phyloP scores from a whole-genome alignment of 208 protist genomes.

The Trichomonas gallinae region DNA sequence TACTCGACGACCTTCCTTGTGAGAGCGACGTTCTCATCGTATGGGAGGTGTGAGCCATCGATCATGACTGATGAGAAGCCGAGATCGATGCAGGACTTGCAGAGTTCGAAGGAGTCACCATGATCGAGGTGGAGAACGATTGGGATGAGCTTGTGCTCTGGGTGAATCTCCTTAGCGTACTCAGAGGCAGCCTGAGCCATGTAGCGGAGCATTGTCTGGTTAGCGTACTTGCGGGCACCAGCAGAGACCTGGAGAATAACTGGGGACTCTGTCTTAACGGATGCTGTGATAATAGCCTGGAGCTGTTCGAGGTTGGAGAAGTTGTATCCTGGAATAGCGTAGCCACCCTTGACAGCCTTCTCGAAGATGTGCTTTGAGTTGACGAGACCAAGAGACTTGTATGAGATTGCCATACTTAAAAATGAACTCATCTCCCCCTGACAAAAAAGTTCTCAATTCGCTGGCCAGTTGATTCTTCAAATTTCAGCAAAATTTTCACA shows the following conservation, averaged over 20 bases:
- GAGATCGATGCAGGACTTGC: slow-evolving; percentile 27
- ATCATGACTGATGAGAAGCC: slow-evolving; percentile 52
- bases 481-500: too few species aligned
- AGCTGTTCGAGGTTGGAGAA: slow-evolving; percentile 46
- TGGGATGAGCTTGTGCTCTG: slow-evolving; percentile 26
- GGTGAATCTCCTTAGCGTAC: slow-evolving; percentile 31
- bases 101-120: slow-evolving; percentile 33
- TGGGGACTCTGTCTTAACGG: slow-evolving; percentile 35
- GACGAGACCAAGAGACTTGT: neutral
- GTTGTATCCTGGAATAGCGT: slow-evolving; percentile 44
- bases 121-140: slow-evolving; percentile 45
- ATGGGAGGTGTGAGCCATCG: slow-evolving; percentile 40
- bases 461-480: too few species aligned
- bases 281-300: slow-evolving; percentile 41
- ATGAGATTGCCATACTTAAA: neutral
- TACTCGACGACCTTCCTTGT: slow-evolving; percentile 44
- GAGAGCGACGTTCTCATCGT: slow-evolving; percentile 43
- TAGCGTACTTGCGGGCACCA: slow-evolving; percentile 43
- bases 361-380: slow-evolving; percentile 28
- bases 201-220: slow-evolving; percentile 38
- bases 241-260: slow-evolving; percentile 44
- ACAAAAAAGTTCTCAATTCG: too few species aligned
- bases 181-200: slow-evolving; percentile 40
- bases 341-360: slow-evolving; percentile 31
- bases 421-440: too few species aligned